Percentiles rank a stretch among this genome's conserved stretches.
Conservation (phyloP, 2,329 filamentous ascomycete genomes). For the Microcyclospora pomicola region DNA sequence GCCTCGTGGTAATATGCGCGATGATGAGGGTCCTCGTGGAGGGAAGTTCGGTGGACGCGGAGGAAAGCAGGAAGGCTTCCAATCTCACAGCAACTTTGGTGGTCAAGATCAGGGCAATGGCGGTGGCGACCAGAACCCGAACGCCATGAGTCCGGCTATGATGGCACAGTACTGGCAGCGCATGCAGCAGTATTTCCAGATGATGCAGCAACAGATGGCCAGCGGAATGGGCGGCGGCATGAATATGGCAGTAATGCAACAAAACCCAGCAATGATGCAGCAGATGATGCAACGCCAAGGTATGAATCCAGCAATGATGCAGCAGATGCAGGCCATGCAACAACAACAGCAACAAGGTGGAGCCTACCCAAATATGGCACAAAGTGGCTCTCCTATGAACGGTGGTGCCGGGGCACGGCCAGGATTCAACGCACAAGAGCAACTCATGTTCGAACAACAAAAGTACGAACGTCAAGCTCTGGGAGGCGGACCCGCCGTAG, state of each 20-base stretch:
- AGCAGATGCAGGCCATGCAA: slow-evolving; percentile 34
- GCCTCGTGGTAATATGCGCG: slow-evolving; percentile 82
- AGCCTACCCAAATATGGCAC: slow-evolving; percentile 14
- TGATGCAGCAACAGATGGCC: slow-evolving; percentile 35
- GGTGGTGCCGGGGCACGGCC: slow-evolving; percentile 25
- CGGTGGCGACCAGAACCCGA: slow-evolving; percentile 16
- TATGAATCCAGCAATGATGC: slow-evolving; percentile 47
- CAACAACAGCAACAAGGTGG: slow-evolving; percentile 26
- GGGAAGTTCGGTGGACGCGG: slow-evolving; percentile 26
- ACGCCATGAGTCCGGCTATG: slow-evolving; percentile 83
- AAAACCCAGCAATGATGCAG: slow-evolving; percentile 40
- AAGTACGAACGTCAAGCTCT: slow-evolving; percentile 61
- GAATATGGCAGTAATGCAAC: slow-evolving; percentile 13
- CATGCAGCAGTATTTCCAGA: slow-evolving; percentile 92
- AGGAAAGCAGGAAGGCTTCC: slow-evolving; percentile 23
- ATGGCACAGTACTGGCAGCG: slow-evolving; percentile 98
- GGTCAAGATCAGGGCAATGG: slow-evolving; percentile 6
- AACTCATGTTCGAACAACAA: slow-evolving; percentile 62
- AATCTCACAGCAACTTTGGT: slow-evolving; percentile 19
- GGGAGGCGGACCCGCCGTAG: slow-evolving; percentile 34
- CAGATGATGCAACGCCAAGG: slow-evolving; percentile 24
- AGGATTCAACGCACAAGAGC: slow-evolving; percentile 55
- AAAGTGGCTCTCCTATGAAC: slow-evolving; percentile 12
- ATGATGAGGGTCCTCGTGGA: slow-evolving; percentile 55
- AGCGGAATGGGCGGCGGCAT: slow-evolving; percentile 27